These are phyloP conservation scores for Plasmodium vivax DNA, from an alignment of 169 alveolate species.

Conservation along the genomic window DNA sequence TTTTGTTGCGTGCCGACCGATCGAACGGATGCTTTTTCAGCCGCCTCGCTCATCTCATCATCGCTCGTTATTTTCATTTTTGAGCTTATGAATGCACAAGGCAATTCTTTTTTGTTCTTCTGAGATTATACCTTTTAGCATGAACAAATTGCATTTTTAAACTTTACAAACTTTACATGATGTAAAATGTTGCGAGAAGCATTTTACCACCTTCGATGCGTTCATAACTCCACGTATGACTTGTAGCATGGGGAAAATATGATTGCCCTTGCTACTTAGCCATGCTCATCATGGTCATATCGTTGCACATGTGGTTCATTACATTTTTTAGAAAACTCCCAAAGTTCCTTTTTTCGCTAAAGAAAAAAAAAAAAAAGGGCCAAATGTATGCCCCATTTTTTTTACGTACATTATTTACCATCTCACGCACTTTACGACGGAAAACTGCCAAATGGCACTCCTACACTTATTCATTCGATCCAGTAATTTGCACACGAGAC, in stretches of 20 bases:
- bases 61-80: background rate
- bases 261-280: background rate
- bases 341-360: background rate
- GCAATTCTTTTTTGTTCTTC: background rate
- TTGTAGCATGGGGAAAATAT: background rate
- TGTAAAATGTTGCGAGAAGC: background rate
- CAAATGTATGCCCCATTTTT: background rate
- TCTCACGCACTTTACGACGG: background rate
- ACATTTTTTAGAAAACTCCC: background rate
- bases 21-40: background rate
- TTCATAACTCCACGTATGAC: background rate
- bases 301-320: background rate
- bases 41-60: background rate
- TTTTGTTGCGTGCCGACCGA: background rate
- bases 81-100: background rate
- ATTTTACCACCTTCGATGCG: background rate
- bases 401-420: background rate
- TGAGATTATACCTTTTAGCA: background rate
- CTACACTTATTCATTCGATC: background rate
- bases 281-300: background rate
- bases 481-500: background rate
- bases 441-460: background rate
- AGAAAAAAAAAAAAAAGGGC: background rate
- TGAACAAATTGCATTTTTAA: no score
- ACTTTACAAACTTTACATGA: background rate